Percentiles rank a stretch among this genome's conserved stretches.
Evolutionary conservation across 345 rosid genomes (phyloP).

Genomic region (Arabidopsis arenosa): DNA sequence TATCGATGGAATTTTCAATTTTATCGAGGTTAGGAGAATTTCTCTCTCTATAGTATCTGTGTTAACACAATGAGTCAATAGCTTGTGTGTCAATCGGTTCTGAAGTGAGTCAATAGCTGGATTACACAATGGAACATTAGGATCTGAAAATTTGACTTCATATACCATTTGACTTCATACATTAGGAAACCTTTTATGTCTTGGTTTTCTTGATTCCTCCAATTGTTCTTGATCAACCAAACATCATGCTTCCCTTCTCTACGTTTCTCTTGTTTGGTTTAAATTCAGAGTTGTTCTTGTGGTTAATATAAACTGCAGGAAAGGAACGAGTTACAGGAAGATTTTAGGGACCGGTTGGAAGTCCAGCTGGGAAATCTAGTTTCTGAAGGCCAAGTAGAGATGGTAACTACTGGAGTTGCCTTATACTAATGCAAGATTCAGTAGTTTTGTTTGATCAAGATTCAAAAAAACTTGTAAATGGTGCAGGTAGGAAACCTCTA

Average conservation of each 20-base stretch:
- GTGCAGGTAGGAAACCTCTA: constrained; percentile 63
- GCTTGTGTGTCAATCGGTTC: background rate
- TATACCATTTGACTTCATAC: background rate
- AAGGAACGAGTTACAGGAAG: constrained; percentile 50
- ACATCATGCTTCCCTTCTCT: constrained; percentile 4
- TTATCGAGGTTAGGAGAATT: constrained; percentile 52
- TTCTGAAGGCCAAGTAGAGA: constrained; percentile 59
- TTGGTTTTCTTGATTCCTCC: constrained; percentile 21
- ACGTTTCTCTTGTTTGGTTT: constrained; percentile 9
- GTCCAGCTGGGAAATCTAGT: constrained; percentile 60
- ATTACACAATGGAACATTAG: background rate
- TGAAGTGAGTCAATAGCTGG: background rate
- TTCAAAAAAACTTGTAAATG: constrained; percentile 9
- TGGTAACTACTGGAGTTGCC: constrained; percentile 49
- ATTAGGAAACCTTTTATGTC: background rate
- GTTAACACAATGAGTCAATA: too few species aligned
- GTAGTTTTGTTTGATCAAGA: background rate
- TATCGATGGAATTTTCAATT: constrained; percentile 51
- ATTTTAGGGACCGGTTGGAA: constrained; percentile 58
- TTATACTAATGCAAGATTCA: background rate
- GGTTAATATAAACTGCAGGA: constrained; percentile 54
- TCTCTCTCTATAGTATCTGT: background rate
- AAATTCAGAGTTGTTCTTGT: constrained; percentile 5
- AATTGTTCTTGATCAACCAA: constrained; percentile 17
- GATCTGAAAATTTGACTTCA: background rate